Conservation (phyloP, 345 rosid species). For the Hibiscus syriacus region DNA sequence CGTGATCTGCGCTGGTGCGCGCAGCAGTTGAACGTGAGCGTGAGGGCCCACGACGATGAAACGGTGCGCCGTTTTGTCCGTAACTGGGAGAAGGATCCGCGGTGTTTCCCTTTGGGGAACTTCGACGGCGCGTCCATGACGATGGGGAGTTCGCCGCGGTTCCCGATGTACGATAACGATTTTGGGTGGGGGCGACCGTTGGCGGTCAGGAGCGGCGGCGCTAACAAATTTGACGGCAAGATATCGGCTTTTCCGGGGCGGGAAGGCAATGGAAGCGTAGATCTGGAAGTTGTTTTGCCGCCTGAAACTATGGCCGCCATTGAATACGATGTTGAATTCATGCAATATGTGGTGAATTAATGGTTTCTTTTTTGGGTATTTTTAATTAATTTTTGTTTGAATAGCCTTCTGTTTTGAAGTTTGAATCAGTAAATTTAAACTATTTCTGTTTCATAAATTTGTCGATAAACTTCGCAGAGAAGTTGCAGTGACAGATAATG, state of each 20-base stretch:
- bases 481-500: no score
- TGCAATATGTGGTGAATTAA: conserved; percentile 44
- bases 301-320: conserved; percentile 81
- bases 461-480: no score
- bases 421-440: background rate
- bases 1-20: conserved; percentile 83
- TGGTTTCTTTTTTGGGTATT: background rate
- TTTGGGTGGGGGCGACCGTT: conserved; percentile 94
- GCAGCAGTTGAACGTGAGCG: conserved; percentile 52
- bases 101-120: conserved; percentile 88
- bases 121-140: conserved; percentile 72
- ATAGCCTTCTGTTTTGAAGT: background rate
- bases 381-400: background rate
- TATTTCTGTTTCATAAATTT: no score
- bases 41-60: conserved; percentile 47
- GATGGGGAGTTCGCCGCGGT: conserved; percentile 91
- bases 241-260: conserved; percentile 93
- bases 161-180: conserved; percentile 92
- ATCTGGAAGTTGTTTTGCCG: conserved; percentile 72
- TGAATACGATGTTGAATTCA: conserved; percentile 67
- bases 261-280: conserved; percentile 68
- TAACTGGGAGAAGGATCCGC: conserved; percentile 72
- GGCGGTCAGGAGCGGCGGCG: conserved; percentile 78
- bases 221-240: conserved; percentile 94
- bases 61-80: conserved; percentile 37